Base-by-base conservation (phyloP, 2,329 filamentous ascomycete genomes). In the Fusarium sp. region DNA sequence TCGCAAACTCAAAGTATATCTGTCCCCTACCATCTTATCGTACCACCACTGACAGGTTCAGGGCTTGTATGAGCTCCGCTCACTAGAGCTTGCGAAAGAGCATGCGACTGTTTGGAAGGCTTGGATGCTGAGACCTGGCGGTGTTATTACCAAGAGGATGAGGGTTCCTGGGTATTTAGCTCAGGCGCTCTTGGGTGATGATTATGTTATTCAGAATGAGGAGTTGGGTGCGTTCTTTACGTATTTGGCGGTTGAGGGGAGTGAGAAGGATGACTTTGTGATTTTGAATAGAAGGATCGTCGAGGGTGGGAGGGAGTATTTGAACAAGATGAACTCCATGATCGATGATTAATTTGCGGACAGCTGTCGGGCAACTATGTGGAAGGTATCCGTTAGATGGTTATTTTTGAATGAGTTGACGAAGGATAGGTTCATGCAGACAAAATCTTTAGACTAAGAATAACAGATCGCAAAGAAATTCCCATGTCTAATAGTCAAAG, bases 161-260 rank as follows among this genome's bases (percentile, higher is more conserved):
- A 40, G 46, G 46, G 6, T 67, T 1, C 57, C 35, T 1, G 46
- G 61, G 1, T 52, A 53, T 13, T 2, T 67, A 3, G 16, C 60
- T 0, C 52, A 52, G 2, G 6, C 54, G 3, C 15, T 75, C 1
- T 9, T 78, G n/a, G 74, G 75, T 1, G 72, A 78, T 8, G 67
- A 78, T 4, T 77, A 63, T 63, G 65, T 54, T 9, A 35, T 78
- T 2, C 11, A 6, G 11, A 67, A 62, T 38, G 60, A 75, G 5
- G 75, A 75, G 32, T 1, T 77, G 19, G 74, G 67, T 4, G 75
- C 74, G 0, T 78, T 74, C 7, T 75, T 77, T 44, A 64, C 61
- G 9, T 69, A 63, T 8, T 54, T 77, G 42, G 75, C 72, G 13
- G 8, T 75, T 6, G 75, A 72, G 4, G 30, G 70, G n/a, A 64